These are phyloP conservation scores for Lophium mytilinum DNA, from an alignment of 495 filamentous ascomycete genomes.

Conservation along the genomic window DNA sequence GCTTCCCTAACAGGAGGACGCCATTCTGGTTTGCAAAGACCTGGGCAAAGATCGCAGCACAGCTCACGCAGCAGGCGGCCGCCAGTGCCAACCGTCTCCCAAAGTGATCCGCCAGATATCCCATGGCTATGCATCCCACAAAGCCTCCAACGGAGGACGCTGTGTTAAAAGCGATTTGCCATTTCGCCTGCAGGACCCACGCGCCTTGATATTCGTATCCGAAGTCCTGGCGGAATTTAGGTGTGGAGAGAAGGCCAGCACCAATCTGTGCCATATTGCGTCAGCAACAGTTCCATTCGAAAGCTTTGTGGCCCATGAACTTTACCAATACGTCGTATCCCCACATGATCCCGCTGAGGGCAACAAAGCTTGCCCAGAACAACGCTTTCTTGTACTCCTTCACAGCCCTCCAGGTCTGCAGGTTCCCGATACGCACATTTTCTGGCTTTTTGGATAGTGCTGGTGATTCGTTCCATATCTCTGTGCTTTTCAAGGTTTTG, in stretches of 20 bases:
- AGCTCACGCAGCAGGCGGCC: neutral
- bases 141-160: neutral
- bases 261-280: neutral
- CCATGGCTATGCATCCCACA: neutral
- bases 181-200: conserved; percentile 1
- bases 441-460: neutral
- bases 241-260: neutral
- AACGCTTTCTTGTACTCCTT: neutral
- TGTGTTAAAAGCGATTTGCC: neutral
- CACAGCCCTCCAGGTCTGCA: neutral
- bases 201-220: neutral
- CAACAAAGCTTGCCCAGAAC: neutral
- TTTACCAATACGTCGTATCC: neutral
- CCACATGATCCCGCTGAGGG: neutral
- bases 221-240: neutral
- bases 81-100: neutral
- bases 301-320: neutral
- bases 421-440: neutral
- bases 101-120: neutral
- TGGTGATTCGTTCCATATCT: neutral
- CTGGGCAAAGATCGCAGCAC: neutral
- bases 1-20: neutral
- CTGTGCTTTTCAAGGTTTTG: too few species aligned
- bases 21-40: neutral
- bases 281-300: neutral